These are phyloP conservation scores for Canavalia gladiata DNA, from an alignment of 306 rosid genomes.

Conservation along the genomic window DNA sequence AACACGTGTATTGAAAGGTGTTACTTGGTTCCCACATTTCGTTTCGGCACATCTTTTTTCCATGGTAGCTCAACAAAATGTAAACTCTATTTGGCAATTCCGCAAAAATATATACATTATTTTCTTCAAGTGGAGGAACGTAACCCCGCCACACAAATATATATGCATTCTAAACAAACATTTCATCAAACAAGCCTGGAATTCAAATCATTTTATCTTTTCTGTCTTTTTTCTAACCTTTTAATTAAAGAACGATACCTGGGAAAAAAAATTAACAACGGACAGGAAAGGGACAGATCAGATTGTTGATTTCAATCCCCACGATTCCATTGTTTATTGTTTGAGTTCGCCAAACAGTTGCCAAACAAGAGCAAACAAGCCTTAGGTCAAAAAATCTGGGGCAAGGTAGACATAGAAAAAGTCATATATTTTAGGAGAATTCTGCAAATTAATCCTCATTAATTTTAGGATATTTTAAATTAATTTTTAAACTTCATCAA, in stretches of 20 bases:
- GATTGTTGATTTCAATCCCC: background rate
- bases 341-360: background rate
- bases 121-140: background rate
- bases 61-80: background rate
- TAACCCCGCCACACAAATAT: background rate
- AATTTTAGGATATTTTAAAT: too few species aligned
- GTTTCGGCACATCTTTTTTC: background rate
- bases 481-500: too few species aligned
- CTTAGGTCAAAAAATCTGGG: background rate
- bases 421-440: too few species aligned
- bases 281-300: background rate
- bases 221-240: background rate
- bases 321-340: background rate
- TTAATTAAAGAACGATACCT: background rate
- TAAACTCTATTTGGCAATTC: background rate
- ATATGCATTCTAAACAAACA: background rate
- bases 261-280: background rate
- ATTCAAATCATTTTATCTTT: background rate
- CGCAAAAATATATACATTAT: background rate
- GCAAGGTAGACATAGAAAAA: background rate
- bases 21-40: background rate
- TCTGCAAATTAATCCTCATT: too few species aligned
- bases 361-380: constrained; percentile 3
- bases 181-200: background rate
- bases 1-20: background rate